These are phyloP conservation scores for Pythium rishiriense DNA, from an alignment of 352 stramenopile species.

Conservation along the genomic window DNA sequence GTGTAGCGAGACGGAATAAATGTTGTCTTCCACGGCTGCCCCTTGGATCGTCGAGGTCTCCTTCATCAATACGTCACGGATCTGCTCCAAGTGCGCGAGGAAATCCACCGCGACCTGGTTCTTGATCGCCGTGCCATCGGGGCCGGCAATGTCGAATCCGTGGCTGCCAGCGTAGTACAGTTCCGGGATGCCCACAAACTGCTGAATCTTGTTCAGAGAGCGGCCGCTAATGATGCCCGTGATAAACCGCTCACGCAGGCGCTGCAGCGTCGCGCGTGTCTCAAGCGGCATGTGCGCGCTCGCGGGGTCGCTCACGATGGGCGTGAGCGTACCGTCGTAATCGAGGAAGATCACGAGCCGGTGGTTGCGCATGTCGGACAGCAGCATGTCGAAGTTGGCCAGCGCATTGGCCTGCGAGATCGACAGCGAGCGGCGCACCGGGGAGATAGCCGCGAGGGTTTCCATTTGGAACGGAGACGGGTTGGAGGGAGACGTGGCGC, in stretches of 20 bases:
- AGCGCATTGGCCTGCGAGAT: constrained; percentile 76
- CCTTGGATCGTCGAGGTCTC: constrained; percentile 51
- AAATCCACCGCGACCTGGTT: constrained; percentile 85
- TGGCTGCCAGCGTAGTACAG: constrained; percentile 91
- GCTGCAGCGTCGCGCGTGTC: constrained; percentile 73
- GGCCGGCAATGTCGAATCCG: constrained; percentile 88
- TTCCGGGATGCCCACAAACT: constrained; percentile 86
- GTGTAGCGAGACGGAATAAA: constrained; percentile 89
- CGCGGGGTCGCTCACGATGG: constrained; percentile 88
- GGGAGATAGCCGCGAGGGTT: neutral
- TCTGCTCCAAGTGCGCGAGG: constrained; percentile 55
- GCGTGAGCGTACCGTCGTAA: constrained; percentile 90
- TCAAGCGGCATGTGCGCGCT: constrained; percentile 64
- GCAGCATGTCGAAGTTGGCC: constrained; percentile 62
- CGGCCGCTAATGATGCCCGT: constrained; percentile 87
- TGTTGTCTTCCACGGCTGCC: constrained; percentile 88
- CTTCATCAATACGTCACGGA: constrained; percentile 50
- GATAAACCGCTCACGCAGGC: constrained; percentile 77
- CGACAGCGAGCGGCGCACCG: constrained; percentile 43
- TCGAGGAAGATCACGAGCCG: constrained; percentile 86
- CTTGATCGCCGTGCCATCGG: constrained; percentile 75
- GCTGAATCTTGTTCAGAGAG: constrained; percentile 87
- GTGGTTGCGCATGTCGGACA: constrained; percentile 48
- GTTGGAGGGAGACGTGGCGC: neutral
- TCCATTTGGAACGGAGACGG: neutral